These are phyloP conservation scores for Luffa acutangula DNA, from an alignment of 306 rosid genomes.

Conservation along the genomic window DNA sequence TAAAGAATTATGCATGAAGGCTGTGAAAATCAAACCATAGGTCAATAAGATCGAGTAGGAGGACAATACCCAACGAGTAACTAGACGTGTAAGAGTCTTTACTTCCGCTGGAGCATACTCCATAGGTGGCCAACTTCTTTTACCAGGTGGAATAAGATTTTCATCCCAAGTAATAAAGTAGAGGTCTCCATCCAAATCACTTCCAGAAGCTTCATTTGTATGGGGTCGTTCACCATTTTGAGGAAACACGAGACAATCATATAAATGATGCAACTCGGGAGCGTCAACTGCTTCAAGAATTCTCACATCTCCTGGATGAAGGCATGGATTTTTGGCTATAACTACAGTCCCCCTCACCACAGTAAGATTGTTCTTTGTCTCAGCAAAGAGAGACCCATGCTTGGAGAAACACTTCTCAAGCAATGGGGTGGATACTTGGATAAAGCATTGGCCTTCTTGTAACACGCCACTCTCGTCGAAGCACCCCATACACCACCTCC, in stretches of 20 bases:
- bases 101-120: constrained; percentile 39
- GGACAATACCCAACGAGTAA: constrained; percentile 31
- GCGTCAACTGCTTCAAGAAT: constrained; percentile 80
- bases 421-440: constrained; percentile 67
- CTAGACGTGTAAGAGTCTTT: constrained; percentile 15
- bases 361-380: constrained; percentile 33
- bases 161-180: constrained; percentile 93
- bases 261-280: constrained; percentile 58
- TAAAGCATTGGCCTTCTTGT: constrained; percentile 74
- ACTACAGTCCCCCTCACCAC: constrained; percentile 56
- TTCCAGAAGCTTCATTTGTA: constrained; percentile 90
- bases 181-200: constrained; percentile 90
- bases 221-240: constrained; percentile 90
- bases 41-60: background rate
- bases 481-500: constrained; percentile 86
- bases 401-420: constrained; percentile 67
- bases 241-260: constrained; percentile 83
- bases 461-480: constrained; percentile 62
- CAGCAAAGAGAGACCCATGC: constrained; percentile 64
- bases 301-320: constrained; percentile 88
- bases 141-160: constrained; percentile 72
- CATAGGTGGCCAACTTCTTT: constrained; percentile 76
- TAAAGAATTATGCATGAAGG: background rate
- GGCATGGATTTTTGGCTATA: constrained; percentile 83
- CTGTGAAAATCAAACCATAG: background rate